Conservation (phyloP, 2,329 filamentous ascomycete species). For the Chalaropsis thielavioides region DNA sequence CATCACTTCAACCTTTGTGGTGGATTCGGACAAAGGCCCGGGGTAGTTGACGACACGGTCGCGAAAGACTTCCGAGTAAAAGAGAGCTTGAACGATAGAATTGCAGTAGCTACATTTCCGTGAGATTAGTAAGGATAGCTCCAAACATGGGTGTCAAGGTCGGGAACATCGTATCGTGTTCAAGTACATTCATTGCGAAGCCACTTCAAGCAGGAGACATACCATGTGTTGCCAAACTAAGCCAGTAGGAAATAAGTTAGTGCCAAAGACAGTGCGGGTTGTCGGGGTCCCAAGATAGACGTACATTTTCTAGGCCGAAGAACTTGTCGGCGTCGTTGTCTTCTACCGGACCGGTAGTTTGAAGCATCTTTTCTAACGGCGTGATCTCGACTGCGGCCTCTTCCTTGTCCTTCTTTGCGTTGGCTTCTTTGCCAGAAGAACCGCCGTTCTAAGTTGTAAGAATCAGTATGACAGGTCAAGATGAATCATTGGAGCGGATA, state of each 20-base stretch:
- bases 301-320: slow-evolving; percentile 94
- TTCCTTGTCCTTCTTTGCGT: slow-evolving; percentile 39
- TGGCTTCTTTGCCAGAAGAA: slow-evolving; percentile 30
- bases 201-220: slow-evolving; percentile 25
- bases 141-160: not conserved
- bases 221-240: slow-evolving; percentile 97
- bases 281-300: slow-evolving; percentile 25
- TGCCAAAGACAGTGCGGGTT: slow-evolving; percentile 18
- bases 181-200: too few species aligned
- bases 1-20: slow-evolving; percentile 48
- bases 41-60: slow-evolving; percentile 90
- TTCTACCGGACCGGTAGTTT: slow-evolving; percentile 65
- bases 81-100: slow-evolving; percentile 92
- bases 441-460: slow-evolving; percentile 22
- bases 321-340: slow-evolving; percentile 93
- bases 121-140: not conserved
- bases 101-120: slow-evolving; percentile 67
- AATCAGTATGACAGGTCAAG: slow-evolving; percentile 9
- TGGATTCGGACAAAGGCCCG: slow-evolving; percentile 52
- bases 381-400: slow-evolving; percentile 44
- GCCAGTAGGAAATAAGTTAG: slow-evolving; percentile 25
- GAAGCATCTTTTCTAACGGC: slow-evolving; percentile 59
- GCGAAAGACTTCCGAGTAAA: slow-evolving; percentile 87
- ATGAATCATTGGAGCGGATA: not conserved
- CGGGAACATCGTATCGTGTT: not conserved